A percentile compares a stretch with the other conserved stretches of the same genome.
Evolutionary conservation across 1,284 basidiomycete species (phyloP).

Genomic region (Porodaedalea pini): DNA sequence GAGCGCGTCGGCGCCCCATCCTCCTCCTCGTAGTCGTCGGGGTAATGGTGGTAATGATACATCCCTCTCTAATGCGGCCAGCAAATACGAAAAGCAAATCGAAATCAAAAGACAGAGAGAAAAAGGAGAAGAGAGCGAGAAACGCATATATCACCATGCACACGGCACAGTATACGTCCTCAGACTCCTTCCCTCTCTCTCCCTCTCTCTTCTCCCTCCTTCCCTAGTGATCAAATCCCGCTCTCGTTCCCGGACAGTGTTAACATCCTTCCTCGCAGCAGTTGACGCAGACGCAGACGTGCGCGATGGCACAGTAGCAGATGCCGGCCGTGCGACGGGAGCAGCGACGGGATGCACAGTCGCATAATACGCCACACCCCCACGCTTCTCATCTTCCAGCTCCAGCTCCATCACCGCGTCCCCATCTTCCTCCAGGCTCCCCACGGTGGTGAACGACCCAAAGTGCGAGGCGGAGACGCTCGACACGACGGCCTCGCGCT

Average conservation of each 20-base stretch:
- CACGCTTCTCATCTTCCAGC: constrained; percentile 9
- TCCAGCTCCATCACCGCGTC: constrained; percentile 4
- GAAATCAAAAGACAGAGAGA: background rate
- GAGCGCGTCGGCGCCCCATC: no score
- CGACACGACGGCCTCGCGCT: constrained; percentile 1
- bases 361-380: constrained; percentile 1
- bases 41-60: no score
- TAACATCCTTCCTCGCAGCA: background rate
- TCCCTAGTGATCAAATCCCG: constrained; percentile 2
- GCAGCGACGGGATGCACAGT: background rate
- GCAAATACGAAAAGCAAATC: background rate
- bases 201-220: constrained; percentile 3
- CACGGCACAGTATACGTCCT: constrained; percentile 18
- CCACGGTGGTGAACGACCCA: background rate
- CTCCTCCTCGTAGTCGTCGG: no score
- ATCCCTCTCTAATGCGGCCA: no score
- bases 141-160: constrained; percentile 14
- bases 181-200: constrained; percentile 2
- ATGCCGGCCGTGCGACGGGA: background rate
- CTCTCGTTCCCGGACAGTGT: background rate
- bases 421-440: constrained; percentile 4
- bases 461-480: constrained; percentile 3
- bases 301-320: background rate
- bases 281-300: background rate
- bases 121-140: background rate